Conservation (phyloP, 345 rosid genomes). For the Gossypium ekmanianum region DNA sequence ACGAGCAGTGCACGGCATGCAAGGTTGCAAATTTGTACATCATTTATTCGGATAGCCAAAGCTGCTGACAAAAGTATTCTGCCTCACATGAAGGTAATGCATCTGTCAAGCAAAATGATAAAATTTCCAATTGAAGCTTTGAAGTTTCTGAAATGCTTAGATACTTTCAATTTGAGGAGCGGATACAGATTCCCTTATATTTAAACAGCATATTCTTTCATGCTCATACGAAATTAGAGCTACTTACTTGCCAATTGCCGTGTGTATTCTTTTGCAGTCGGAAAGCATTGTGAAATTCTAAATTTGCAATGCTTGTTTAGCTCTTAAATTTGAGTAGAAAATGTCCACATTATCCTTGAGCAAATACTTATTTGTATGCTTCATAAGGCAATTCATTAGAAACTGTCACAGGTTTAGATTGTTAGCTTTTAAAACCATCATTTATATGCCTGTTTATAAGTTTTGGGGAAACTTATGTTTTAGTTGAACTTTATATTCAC, state of each 20-base stretch:
- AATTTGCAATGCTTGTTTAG: background rate
- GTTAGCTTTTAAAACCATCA: background rate
- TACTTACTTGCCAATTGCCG: no score
- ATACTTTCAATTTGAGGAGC: background rate
- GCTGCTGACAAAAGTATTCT: conserved; percentile 83
- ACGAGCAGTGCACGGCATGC: conserved; percentile 70
- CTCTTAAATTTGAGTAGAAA: conserved; percentile 1
- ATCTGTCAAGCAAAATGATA: background rate
- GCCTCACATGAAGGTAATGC: conserved; percentile 92
- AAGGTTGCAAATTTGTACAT: conserved; percentile 86
- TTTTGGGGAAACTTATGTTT: background rate
- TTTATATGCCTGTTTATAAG: background rate
- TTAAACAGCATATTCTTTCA: no score
- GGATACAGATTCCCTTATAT: no score
- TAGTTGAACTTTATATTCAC: background rate
- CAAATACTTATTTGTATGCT: background rate
- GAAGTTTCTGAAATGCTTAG: background rate
- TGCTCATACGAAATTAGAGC: no score
- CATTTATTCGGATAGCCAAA: conserved; percentile 93
- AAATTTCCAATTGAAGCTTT: background rate
- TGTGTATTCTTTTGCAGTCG: background rate
- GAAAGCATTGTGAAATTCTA: background rate
- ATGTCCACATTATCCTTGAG: background rate
- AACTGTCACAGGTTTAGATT: background rate
- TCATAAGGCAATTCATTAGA: background rate